These are phyloP conservation scores for Calocera cornea DNA, from an alignment of 768 basidiomycete species.

Conservation along the genomic window DNA sequence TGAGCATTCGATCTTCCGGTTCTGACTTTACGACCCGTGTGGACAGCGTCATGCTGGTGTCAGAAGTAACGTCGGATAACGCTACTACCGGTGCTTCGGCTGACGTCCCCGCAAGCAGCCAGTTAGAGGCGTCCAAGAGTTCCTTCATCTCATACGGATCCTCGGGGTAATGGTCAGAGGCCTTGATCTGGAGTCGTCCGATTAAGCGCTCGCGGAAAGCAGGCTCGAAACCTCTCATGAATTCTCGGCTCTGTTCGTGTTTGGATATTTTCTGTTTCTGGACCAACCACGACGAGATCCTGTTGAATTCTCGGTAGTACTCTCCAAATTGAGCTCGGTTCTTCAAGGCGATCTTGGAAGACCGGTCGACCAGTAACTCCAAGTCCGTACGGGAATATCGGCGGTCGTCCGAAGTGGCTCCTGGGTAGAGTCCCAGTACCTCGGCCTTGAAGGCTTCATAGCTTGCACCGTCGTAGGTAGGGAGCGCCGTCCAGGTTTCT, in stretches of 20 bases:
- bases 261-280: background rate
- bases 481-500: background rate
- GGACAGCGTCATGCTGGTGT: background rate
- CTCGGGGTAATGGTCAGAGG: background rate
- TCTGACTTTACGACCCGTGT: background rate
- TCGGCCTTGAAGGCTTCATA: background rate
- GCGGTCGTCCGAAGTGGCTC: background rate
- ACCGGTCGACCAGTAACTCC: background rate
- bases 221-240: background rate
- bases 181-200: background rate
- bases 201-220: background rate
- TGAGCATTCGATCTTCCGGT: background rate
- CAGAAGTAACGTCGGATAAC: background rate
- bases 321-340: background rate
- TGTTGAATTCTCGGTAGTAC: background rate
- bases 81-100: background rate
- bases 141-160: background rate
- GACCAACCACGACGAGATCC: background rate
- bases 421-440: background rate
- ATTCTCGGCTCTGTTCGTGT: background rate
- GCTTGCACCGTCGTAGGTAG: background rate
- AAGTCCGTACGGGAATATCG: background rate
- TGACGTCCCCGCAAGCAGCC: background rate
- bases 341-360: background rate
- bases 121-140: background rate